Evolutionary conservation across 805 yeast genomes (phyloP).

Genomic region (Yarrowia phangngaensis): DNA sequence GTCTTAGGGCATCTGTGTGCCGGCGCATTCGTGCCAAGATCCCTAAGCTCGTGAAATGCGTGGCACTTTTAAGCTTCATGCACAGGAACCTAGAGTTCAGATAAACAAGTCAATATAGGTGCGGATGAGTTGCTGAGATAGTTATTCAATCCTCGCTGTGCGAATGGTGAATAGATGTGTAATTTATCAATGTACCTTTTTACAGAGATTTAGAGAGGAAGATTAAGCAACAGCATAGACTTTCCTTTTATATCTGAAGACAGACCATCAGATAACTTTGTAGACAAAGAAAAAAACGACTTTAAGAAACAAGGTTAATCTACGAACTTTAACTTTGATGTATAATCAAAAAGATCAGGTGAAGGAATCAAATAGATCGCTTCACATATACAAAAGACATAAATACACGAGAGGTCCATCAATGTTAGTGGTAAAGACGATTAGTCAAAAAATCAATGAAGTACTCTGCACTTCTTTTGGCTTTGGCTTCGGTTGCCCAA

Average conservation of each 20-base stretch:
- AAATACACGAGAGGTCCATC: constrained; percentile 2
- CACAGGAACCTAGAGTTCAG: background rate
- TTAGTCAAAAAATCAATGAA: constrained; percentile 3
- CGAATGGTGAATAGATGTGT: too few species aligned
- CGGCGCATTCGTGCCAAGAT: constrained; percentile 1
- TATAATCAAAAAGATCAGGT: constrained; percentile 8
- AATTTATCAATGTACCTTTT: too few species aligned
- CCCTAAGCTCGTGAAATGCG: constrained; percentile 10
- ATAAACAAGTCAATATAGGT: background rate
- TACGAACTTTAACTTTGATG: background rate
- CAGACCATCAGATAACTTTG: constrained; percentile 19
- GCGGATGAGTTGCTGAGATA: too few species aligned
- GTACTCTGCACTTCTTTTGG: constrained; percentile 13
- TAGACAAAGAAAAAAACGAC: too few species aligned
- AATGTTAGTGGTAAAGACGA: background rate
- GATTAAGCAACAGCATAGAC: too few species aligned
- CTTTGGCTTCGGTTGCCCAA: too few species aligned
- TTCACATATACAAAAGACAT: too few species aligned
- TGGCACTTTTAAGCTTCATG: constrained; percentile 5
- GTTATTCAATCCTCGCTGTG: too few species aligned
- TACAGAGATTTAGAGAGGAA: too few species aligned
- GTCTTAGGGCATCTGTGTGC: too few species aligned
- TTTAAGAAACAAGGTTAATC: constrained; percentile 8
- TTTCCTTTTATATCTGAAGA: too few species aligned
- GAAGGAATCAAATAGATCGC: constrained; percentile 18